Percentiles rank a stretch among this genome's conserved stretches.
phyloP scores from a whole-genome alignment of 1,139 yeast species.

The Diutina siamensis region DNA sequence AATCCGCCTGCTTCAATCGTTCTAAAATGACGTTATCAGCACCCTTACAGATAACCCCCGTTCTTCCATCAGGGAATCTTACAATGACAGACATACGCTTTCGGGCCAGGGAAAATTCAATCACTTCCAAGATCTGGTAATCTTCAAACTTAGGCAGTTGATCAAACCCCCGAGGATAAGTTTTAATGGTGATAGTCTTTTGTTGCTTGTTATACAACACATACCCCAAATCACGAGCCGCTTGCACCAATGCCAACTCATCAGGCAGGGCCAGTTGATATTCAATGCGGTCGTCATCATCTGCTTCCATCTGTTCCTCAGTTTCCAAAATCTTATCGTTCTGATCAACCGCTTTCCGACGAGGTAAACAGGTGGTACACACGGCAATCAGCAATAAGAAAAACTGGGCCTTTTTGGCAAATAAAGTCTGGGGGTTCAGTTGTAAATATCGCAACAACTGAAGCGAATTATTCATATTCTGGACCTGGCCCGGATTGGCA shows the following conservation, averaged over 20 bases:
- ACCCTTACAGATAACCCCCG: conserved; percentile 81
- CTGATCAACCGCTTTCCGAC: conserved; percentile 8
- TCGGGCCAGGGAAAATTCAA: conserved; percentile 80
- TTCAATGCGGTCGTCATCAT: conserved; percentile 39
- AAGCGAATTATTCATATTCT: conserved; percentile 23
- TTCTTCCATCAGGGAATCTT: conserved; percentile 65
- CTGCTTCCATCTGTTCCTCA: conserved; percentile 8
- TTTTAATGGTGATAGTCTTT: conserved; percentile 49
- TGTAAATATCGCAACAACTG: conserved; percentile 63
- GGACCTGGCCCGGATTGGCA: conserved; percentile 25
- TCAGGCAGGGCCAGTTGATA: conserved; percentile 96
- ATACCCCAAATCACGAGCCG: conserved; percentile 90
- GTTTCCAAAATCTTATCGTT: not conserved
- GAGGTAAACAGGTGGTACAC: conserved; percentile 86
- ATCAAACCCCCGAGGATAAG: conserved; percentile 77
- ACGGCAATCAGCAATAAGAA: conserved; percentile 74
- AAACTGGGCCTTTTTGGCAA: conserved; percentile 63
- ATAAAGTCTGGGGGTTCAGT: conserved; percentile 54
- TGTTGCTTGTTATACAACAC: conserved; percentile 62
- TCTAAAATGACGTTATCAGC: conserved; percentile 92
- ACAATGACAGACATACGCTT: conserved; percentile 92
- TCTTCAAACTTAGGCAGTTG: conserved; percentile 48
- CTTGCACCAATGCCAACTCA: conserved; percentile 84
- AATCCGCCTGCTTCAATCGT: conserved; percentile 41
- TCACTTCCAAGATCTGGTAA: conserved; percentile 64